These are phyloP conservation scores for Aureobasidium sp. DNA, from an alignment of 2,329 filamentous ascomycete species.

Conservation along the genomic window DNA sequence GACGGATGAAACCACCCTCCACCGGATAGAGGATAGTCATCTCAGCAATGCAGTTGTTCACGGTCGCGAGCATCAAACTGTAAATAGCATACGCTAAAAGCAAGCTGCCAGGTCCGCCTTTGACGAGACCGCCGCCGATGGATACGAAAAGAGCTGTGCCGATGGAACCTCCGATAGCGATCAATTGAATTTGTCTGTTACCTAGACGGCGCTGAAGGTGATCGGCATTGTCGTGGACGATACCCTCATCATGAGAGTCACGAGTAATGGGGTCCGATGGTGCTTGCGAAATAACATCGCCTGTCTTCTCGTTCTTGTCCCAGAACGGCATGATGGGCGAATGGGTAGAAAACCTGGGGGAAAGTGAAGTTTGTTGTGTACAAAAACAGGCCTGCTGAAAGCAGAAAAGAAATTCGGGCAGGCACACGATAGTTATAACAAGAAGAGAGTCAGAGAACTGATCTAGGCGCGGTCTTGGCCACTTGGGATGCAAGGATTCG, in stretches of 20 bases:
- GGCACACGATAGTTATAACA: conserved; percentile 3
- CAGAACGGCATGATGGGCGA: conserved; percentile 10
- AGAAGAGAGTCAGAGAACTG: background rate
- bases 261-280: background rate
- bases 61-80: conserved; percentile 47
- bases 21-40: conserved; percentile 57
- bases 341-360: background rate
- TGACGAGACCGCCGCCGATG: conserved; percentile 49
- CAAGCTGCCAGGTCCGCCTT: conserved; percentile 45
- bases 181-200: conserved; percentile 38
- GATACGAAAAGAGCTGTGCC: conserved; percentile 29
- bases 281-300: background rate
- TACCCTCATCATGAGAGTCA: conserved; percentile 18
- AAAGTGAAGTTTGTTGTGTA: background rate
- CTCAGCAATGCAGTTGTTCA: conserved; percentile 59
- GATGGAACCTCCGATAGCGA: conserved; percentile 26
- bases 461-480: conserved; percentile 10
- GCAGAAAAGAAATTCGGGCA: background rate
- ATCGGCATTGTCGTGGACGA: conserved; percentile 28
- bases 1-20: conserved; percentile 53
- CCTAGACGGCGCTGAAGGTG: conserved; percentile 43
- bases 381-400: background rate
- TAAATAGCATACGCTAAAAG: conserved; percentile 55
- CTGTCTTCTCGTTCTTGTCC: conserved; percentile 11
- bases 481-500: conserved; percentile 2